These are phyloP conservation scores for Eruca vesicaria DNA, from an alignment of 441 rosid species.

Conservation along the genomic window DNA sequence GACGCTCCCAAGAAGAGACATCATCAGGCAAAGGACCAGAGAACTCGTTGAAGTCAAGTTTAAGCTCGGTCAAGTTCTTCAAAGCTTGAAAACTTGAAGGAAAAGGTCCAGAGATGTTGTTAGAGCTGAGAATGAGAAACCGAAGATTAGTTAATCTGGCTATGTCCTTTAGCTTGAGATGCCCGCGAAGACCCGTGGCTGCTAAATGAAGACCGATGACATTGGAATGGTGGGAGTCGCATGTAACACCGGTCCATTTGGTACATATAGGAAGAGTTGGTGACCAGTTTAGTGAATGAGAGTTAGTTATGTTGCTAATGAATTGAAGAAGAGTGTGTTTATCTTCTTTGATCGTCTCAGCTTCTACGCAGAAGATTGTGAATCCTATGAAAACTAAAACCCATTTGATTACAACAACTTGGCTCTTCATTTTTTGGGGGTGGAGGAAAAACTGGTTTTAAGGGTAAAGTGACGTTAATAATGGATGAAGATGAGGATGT, in stretches of 20 bases:
- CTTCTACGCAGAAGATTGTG: conserved; percentile 41
- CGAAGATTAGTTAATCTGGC: conserved; percentile 55
- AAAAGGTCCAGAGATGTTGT: conserved; percentile 64
- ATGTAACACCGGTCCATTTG: conserved; percentile 74
- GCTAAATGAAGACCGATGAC: conserved; percentile 60
- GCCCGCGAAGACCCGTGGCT: conserved; percentile 49
- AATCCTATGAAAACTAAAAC: conserved; percentile 38
- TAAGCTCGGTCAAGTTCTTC: conserved; percentile 50
- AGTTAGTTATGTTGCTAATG: conserved; percentile 36
- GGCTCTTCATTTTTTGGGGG: conserved; percentile 34
- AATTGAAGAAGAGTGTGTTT: conserved; percentile 70
- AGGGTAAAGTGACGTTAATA: conserved; percentile 18
- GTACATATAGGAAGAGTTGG: conserved; percentile 46
- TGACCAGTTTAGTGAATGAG: conserved; percentile 61
- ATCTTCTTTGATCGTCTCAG: conserved; percentile 45
- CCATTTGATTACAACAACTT: conserved; percentile 41
- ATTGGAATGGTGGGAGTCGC: conserved; percentile 51
- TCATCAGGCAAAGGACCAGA: conserved; percentile 65
- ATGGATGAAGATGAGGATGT: conserved; percentile 22
- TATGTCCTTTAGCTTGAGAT: conserved; percentile 51
- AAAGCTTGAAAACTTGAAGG: conserved; percentile 59
- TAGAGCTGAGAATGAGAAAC: conserved; percentile 63
- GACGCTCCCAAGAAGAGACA: conserved; percentile 64
- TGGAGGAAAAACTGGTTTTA: conserved; percentile 7
- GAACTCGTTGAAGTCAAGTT: conserved; percentile 66